phyloP scores from a whole-genome alignment of 148 eudicot species.

The Amaranthus hypochondriacus region DNA sequence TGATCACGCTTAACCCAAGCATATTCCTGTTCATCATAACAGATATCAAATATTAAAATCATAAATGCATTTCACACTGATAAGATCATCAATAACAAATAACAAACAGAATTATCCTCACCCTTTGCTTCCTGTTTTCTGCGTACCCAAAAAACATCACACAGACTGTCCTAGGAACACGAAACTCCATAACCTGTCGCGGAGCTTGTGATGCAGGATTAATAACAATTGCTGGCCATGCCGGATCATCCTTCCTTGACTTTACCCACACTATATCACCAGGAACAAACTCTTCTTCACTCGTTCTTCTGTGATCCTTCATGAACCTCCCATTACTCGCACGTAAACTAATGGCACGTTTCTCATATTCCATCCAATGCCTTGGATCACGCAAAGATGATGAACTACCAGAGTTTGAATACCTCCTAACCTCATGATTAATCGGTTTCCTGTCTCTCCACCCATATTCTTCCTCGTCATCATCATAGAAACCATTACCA shows the following conservation, averaged over 20 bases:
- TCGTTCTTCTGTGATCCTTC: conserved; percentile 24
- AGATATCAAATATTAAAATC: conserved; percentile 2
- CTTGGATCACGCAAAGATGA: conserved; percentile 30
- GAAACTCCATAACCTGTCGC: conserved; percentile 58
- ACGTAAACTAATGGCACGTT: conserved; percentile 24
- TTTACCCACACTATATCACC: conserved; percentile 95
- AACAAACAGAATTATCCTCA: conserved; percentile 29
- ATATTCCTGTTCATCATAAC: conserved; percentile 63
- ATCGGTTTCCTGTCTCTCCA: conserved; percentile 19
- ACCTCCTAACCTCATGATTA: conserved; percentile 27
- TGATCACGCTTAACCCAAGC: conserved; percentile 81
- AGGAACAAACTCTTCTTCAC: conserved; percentile 39
- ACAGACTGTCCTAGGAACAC: conserved; percentile 55
- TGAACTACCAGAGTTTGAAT: conserved; percentile 32
- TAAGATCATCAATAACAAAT: neutral
- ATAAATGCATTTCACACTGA: conserved; percentile 22
- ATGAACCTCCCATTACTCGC: conserved; percentile 30
- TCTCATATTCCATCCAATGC: conserved; percentile 35
- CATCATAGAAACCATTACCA: conserved; percentile 25
- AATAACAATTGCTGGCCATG: conserved; percentile 97
- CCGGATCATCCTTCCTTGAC: conserved; percentile 68
- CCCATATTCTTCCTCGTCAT: conserved; percentile 17
- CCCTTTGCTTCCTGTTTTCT: conserved; percentile 85
- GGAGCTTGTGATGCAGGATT: conserved; percentile 73
- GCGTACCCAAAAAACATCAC: conserved; percentile 95